A percentile compares a stretch with the other conserved stretches of the same genome.
Conservation (phyloP, 495 filamentous ascomycete species). For the Podospora appendiculata region DNA sequence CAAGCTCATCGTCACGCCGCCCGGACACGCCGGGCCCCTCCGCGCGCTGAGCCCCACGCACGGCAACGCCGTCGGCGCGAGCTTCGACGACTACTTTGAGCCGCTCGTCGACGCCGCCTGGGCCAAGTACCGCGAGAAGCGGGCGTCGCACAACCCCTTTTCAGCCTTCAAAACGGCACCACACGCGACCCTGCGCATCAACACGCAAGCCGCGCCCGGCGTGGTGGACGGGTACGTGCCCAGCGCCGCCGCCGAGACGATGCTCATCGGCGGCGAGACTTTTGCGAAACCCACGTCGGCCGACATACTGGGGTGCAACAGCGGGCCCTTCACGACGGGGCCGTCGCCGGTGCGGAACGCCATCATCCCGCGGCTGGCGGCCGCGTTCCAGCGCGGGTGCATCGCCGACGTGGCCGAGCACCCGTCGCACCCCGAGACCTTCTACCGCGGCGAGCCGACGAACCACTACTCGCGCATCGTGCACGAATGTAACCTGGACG, state of each 20-base stretch:
- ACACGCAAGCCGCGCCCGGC: constrained; percentile 34
- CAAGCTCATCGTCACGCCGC: constrained; percentile 48
- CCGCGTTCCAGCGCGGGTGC: constrained; percentile 61
- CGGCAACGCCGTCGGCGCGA: constrained; percentile 47
- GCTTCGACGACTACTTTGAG: constrained; percentile 59
- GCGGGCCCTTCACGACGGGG: constrained; percentile 56
- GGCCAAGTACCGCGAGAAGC: constrained; percentile 21
- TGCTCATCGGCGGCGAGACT: constrained; percentile 34
- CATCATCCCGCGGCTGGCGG: constrained; percentile 53
- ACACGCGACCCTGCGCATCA: constrained; percentile 16
- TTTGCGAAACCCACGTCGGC: constrained; percentile 53
- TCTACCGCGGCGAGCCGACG: constrained; percentile 50
- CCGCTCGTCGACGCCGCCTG: constrained; percentile 58
- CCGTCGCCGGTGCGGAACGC: constrained; percentile 52
- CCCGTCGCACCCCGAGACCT: constrained; percentile 44
- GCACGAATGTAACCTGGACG: constrained; percentile 57
- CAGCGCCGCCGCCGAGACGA: constrained; percentile 2
- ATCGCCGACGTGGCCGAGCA: constrained; percentile 42
- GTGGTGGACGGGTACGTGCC: constrained; percentile 17
- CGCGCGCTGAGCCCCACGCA: constrained; percentile 61
- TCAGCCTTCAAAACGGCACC: neutral
- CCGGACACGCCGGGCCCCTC: constrained; percentile 38
- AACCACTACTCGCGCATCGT: constrained; percentile 69
- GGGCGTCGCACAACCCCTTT: neutral
- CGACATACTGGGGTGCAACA: constrained; percentile 68